Evolutionary conservation across 768 basidiomycete species (phyloP), one percentile per base, ranked within the genome.

Genomic region (Floccularia luteovirens): DNA sequence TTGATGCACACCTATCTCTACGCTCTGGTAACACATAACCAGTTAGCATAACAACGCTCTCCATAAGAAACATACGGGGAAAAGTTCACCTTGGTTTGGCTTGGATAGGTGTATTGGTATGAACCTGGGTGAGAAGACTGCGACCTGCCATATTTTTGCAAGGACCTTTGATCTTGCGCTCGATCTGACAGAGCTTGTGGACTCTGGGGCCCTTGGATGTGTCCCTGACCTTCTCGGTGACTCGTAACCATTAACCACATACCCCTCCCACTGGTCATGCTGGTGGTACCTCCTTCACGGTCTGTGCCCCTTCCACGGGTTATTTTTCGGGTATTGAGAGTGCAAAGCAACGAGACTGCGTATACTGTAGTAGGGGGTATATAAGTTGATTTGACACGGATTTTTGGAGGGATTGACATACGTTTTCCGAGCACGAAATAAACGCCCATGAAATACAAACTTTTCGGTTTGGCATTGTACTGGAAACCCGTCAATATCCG

Each of bases 371-470:
- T 31, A 13, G 12, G 10, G n/a, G 21, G 22, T 35, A 42, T 23
- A 42, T 24, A 19, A 17, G 20, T 24, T 16, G 21, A n/a, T 12
- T 5, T n/a, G 27, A 31, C 13, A 31, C 14, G 12, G n/a, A 31
- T n/a, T 38, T 32, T 39, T 44, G 24, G 33, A 4, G 19, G 19
- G n/a, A n/a, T 27, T 2, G 20, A 55, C 75, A 48, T 52, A 78
- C 78, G 46, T 57, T 80, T 82, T 49, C 69, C 72, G 41, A 81
- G 54, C 23, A 74, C 67, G 45, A 81, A 79, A 51, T 79, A 82
- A 35, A 67, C 63, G 10, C 66, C 65, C 50, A 79, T 67, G 51
- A 74, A 82, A 31, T 74, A 62, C 53, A 82, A 73, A 47, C 70
- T 74, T 5, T 45, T 43, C 6, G 76, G 72, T 58, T 63, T 63